These are phyloP conservation scores for Aspergillus terreus DNA, from an alignment of 2,329 filamentous ascomycete genomes.

Conservation along the genomic window DNA sequence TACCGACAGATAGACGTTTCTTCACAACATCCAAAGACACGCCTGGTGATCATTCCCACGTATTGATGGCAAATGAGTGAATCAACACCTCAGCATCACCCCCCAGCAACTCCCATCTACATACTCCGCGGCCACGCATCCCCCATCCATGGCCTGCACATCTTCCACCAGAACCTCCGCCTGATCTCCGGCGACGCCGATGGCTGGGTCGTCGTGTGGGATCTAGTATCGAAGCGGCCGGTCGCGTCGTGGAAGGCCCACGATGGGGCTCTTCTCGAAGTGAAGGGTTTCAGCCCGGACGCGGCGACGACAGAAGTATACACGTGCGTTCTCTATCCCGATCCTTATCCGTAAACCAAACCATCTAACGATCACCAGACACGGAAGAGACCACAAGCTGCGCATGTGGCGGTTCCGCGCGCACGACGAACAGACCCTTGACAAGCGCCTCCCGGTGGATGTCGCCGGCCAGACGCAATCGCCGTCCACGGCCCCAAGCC, in stretches of 20 bases:
- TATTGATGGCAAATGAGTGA: slow-evolving; percentile 9
- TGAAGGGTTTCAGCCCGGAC: slow-evolving; percentile 69
- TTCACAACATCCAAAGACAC: no score
- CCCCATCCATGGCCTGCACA: slow-evolving; percentile 72
- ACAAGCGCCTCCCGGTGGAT: slow-evolving; percentile 69
- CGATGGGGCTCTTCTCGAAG: slow-evolving; percentile 68
- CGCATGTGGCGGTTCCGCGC: slow-evolving; percentile 77
- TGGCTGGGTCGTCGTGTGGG: slow-evolving; percentile 85
- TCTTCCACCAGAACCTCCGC: slow-evolving; percentile 69
- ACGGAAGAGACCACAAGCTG: slow-evolving; percentile 84
- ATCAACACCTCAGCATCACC: slow-evolving; percentile 16
- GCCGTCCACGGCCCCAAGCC: slow-evolving; percentile 30
- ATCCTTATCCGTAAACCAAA: neutral
- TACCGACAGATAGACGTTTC: no score
- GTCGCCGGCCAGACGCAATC: slow-evolving; percentile 26
- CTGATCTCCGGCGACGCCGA: slow-evolving; percentile 85
- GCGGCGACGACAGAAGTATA: slow-evolving; percentile 61
- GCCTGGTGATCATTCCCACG: neutral
- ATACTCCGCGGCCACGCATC: slow-evolving; percentile 82
- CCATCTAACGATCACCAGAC: slow-evolving; percentile 51
- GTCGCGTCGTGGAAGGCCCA: slow-evolving; percentile 86
- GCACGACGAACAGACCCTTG: slow-evolving; percentile 55
- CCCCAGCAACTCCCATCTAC: slow-evolving; percentile 58
- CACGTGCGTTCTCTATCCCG: slow-evolving; percentile 60
- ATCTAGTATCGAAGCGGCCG: slow-evolving; percentile 74